Conservation (phyloP, 805 yeast species). For the Ogataea corticis region DNA sequence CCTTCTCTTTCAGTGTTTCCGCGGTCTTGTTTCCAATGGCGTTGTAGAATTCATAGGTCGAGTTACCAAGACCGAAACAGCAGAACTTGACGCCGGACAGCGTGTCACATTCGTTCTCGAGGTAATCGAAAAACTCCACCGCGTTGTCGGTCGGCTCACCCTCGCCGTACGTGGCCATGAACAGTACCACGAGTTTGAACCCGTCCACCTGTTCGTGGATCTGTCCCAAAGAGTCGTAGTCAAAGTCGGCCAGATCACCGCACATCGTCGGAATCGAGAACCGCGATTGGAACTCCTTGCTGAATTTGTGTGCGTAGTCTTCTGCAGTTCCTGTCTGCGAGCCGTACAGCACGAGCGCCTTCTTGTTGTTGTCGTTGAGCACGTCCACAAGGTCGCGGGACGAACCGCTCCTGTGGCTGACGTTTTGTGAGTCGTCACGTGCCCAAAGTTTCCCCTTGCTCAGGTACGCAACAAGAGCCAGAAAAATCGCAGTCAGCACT, state of each 20-base stretch:
- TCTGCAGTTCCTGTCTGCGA: conserved; percentile 99
- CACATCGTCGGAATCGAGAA: conserved; percentile 82
- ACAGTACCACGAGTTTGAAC: conserved; percentile 52
- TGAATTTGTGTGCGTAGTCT: conserved; percentile 87
- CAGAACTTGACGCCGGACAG: conserved; percentile 64
- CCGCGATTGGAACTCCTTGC: conserved; percentile 82
- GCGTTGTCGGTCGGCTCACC: conserved; percentile 98
- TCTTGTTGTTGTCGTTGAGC: conserved; percentile 62
- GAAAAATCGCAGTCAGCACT: conserved; percentile 62
- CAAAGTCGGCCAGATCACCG: conserved; percentile 87
- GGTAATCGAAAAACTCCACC: conserved; percentile 68
- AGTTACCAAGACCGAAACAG: conserved; percentile 91
- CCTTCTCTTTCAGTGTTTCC: conserved; percentile 55
- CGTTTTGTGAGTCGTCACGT: background rate
- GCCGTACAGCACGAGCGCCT: conserved; percentile 80
- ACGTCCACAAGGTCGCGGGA: conserved; percentile 61
- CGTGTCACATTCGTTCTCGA: conserved; percentile 58
- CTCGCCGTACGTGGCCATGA: conserved; percentile 95
- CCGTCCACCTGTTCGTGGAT: conserved; percentile 60
- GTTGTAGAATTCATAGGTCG: conserved; percentile 90
- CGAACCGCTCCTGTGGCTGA: conserved; percentile 33
- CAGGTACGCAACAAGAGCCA: conserved; percentile 67
- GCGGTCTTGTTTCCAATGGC: conserved; percentile 69
- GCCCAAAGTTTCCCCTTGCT: conserved; percentile 61
- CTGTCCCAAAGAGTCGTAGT: conserved; percentile 71